phyloP scores from a whole-genome alignment of 352 stramenopile genomes.

The Lagenidium giganteum region DNA sequence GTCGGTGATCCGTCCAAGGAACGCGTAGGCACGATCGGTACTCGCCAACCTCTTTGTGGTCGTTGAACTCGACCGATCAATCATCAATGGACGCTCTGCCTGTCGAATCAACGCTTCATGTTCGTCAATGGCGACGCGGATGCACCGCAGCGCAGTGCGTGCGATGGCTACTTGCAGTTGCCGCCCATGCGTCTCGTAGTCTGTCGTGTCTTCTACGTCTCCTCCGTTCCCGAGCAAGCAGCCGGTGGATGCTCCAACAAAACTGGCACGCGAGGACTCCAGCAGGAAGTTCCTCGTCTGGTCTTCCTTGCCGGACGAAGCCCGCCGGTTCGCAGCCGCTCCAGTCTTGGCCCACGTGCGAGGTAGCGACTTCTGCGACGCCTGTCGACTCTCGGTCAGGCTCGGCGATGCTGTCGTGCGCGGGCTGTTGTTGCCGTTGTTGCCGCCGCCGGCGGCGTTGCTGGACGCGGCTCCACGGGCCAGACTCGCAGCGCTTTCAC shows the following conservation, averaged over 20 bases:
- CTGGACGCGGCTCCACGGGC: too few species aligned
- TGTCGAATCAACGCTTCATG: conserved; percentile 43
- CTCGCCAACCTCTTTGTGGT: background rate
- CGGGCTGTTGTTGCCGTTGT: background rate
- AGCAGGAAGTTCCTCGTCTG: too few species aligned
- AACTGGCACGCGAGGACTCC: conserved; percentile 10
- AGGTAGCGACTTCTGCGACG: conserved; percentile 38
- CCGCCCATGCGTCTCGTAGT: conserved; percentile 24
- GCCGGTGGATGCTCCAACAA: conserved; percentile 16
- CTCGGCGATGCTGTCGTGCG: too few species aligned
- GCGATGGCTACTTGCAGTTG: conserved; percentile 38
- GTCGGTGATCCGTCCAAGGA: conserved; percentile 46
- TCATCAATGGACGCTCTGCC: background rate
- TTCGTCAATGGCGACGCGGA: conserved; percentile 47
- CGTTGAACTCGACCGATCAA: background rate
- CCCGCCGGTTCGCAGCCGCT: conserved; percentile 21
- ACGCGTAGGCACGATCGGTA: conserved; percentile 34
- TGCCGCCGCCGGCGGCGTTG: too few species aligned
- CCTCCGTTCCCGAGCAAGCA: background rate
- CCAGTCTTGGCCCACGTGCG: conserved; percentile 69
- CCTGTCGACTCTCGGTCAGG: conserved; percentile 3
- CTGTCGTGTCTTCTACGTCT: conserved; percentile 1
- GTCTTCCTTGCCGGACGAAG: too few species aligned
- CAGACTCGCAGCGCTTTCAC: too few species aligned
- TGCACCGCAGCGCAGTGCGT: conserved; percentile 24